Evolutionary conservation across 2,329 filamentous ascomycete species (phyloP).

Genomic region (Aspergillus viridinutans): DNA sequence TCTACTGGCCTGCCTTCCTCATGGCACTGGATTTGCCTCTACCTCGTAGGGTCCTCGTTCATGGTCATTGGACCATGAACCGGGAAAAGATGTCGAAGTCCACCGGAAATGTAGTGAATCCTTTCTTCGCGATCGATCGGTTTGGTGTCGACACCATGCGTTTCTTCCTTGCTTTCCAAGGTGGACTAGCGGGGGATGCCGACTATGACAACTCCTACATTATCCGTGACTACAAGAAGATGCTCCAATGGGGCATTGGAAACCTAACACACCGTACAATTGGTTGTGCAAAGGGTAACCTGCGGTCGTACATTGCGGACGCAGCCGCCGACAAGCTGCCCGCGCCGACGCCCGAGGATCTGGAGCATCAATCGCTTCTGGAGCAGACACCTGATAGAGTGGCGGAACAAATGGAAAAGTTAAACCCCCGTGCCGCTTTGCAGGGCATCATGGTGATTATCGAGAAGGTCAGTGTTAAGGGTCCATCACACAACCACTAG

Average conservation of each 20-base stretch:
- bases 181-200: conserved; percentile 70
- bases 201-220: conserved; percentile 81
- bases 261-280: conserved; percentile 73
- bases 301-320: conserved; percentile 54
- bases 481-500: neutral
- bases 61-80: conserved; percentile 94
- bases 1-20: conserved; percentile 97
- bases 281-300: conserved; percentile 64
- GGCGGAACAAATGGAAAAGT: conserved; percentile 55
- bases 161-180: conserved; percentile 80
- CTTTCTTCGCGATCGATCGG: conserved; percentile 82
- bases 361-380: conserved; percentile 40
- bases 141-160: conserved; percentile 86
- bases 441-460: conserved; percentile 61
- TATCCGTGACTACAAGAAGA: conserved; percentile 71
- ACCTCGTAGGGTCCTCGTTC: conserved; percentile 75
- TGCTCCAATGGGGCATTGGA: conserved; percentile 71
- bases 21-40: conserved; percentile 79
- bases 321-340: conserved; percentile 26
- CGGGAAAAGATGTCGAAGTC: conserved; percentile 96
- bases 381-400: conserved; percentile 40
- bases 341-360: conserved; percentile 26
- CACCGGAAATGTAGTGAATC: conserved; percentile 89
- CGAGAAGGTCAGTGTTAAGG: conserved; percentile 47
- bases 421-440: conserved; percentile 63